These are phyloP conservation scores for Diplodia intermedia DNA, from an alignment of 2,329 filamentous ascomycete species.

Conservation along the genomic window DNA sequence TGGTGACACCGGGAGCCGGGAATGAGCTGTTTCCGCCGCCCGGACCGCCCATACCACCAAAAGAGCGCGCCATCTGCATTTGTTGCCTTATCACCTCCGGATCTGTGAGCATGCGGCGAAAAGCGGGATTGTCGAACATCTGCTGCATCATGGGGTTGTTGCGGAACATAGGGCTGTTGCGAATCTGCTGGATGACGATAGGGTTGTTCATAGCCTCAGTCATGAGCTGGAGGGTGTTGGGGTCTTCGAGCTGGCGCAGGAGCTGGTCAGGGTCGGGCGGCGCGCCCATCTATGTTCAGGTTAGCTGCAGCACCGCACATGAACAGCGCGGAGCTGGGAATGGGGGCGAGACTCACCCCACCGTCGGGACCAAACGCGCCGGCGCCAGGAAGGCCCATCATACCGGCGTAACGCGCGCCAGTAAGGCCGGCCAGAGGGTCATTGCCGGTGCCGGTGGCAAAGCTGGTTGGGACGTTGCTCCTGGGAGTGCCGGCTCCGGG, in stretches of 20 bases:
- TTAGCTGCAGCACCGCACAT: conserved; percentile 10
- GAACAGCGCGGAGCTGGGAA: not conserved
- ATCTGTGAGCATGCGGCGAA: conserved; percentile 92
- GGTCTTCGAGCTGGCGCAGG: conserved; percentile 84
- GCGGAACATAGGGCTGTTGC: conserved; percentile 72
- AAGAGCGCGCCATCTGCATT: conserved; percentile 76
- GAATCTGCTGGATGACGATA: conserved; percentile 84
- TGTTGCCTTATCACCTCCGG: conserved; percentile 84
- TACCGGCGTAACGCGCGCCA: conserved; percentile 90
- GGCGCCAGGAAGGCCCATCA: conserved; percentile 84
- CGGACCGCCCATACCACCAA: conserved; percentile 55
- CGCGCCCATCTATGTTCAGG: conserved; percentile 81
- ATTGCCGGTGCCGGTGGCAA: conserved; percentile 79
- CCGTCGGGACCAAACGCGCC: conserved; percentile 94
- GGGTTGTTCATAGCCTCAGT: conserved; percentile 96
- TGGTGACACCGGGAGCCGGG: conserved; percentile 89
- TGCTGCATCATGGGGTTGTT: conserved; percentile 87
- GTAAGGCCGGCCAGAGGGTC: conserved; percentile 91
- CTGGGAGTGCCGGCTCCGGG: conserved; percentile 23
- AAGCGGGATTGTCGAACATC: conserved; percentile 85
- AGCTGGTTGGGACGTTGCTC: conserved; percentile 71
- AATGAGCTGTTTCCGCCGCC: conserved; percentile 64
- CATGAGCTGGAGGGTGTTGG: conserved; percentile 83
- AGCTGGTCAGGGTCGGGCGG: conserved; percentile 82
- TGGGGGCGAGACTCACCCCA: conserved; percentile 70